Evolutionary conservation across 1,284 basidiomycete genomes (phyloP).

Genomic region (Moesziomyces parantarcticus): DNA sequence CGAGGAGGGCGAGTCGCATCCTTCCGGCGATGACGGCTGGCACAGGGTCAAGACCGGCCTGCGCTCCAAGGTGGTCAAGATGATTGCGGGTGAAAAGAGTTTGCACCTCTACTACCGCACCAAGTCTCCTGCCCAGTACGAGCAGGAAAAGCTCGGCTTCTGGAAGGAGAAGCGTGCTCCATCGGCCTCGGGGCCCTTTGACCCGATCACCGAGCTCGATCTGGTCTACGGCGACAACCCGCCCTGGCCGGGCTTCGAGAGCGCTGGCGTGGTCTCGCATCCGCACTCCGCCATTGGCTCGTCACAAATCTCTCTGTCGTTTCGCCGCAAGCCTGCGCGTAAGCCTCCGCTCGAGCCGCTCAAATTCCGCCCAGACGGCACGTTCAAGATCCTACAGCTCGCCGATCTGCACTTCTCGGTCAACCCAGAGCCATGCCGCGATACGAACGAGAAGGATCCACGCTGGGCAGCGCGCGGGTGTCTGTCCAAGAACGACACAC

Average conservation of each 20-base stretch:
- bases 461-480: constrained; percentile 26
- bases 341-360: constrained; percentile 28
- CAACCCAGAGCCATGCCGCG: constrained; percentile 56
- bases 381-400: constrained; percentile 64
- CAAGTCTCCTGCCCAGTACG: constrained; percentile 2
- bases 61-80: constrained; percentile 26
- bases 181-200: neutral
- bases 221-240: constrained; percentile 59
- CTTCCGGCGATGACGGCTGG: constrained; percentile 49
- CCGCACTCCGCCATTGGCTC: constrained; percentile 29
- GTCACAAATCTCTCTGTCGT: constrained; percentile 30
- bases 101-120: constrained; percentile 55
- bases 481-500: constrained; percentile 53
- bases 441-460: constrained; percentile 28
- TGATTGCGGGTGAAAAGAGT: constrained; percentile 26
- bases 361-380: constrained; percentile 50
- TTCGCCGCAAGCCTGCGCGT: constrained; percentile 42
- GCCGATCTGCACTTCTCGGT: constrained; percentile 64
- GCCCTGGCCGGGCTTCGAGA: constrained; percentile 57
- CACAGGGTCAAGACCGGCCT: constrained; percentile 46
- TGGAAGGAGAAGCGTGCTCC: constrained; percentile 6
- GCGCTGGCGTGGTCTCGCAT: constrained; percentile 35
- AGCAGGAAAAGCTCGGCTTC: constrained; percentile 14
- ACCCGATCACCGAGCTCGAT: constrained; percentile 59
- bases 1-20: constrained; percentile 30